Percentiles rank a stretch among this genome's conserved stretches.
These are phyloP conservation scores for Graphiopsis chlorocephala DNA, from an alignment of 2,329 filamentous ascomycete genomes.

Conservation along the genomic window DNA sequence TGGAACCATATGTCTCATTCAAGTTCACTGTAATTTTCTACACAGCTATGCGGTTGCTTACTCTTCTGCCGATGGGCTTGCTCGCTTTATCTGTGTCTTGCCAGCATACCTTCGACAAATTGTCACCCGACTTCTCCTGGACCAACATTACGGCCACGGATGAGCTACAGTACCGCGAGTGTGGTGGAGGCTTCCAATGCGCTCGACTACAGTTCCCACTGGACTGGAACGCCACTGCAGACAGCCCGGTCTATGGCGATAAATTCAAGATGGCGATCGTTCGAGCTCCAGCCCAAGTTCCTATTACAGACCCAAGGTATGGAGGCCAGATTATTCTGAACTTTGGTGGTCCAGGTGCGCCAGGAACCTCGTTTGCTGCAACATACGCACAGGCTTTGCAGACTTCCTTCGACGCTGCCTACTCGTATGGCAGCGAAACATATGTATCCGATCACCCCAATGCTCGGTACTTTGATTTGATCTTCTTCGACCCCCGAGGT, in stretches of 20 bases:
- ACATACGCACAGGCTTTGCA: background rate
- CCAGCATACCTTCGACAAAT: background rate
- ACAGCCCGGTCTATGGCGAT: conserved; percentile 24
- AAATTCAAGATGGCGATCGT: conserved; percentile 39
- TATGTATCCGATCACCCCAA: background rate
- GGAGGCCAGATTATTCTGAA: background rate
- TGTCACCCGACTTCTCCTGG: background rate
- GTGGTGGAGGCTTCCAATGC: conserved; percentile 47
- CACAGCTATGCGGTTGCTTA: background rate
- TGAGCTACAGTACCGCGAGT: conserved; percentile 23
- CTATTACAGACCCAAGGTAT: conserved; percentile 38
- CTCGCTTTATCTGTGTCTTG: background rate
- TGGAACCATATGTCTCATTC: background rate
- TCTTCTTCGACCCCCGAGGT: background rate
- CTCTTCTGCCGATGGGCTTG: background rate
- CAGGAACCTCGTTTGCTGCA: background rate
- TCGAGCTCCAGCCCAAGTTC: conserved; percentile 43
- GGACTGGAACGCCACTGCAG: conserved; percentile 34
- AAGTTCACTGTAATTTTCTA: background rate
- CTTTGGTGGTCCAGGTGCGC: background rate
- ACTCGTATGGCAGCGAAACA: background rate
- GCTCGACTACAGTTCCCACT: conserved; percentile 48
- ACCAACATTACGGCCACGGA: background rate
- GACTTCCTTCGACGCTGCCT: background rate
- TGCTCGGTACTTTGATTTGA: background rate